Conservation (phyloP, 805 yeast genomes). For the Teunomyces funiuensis region DNA sequence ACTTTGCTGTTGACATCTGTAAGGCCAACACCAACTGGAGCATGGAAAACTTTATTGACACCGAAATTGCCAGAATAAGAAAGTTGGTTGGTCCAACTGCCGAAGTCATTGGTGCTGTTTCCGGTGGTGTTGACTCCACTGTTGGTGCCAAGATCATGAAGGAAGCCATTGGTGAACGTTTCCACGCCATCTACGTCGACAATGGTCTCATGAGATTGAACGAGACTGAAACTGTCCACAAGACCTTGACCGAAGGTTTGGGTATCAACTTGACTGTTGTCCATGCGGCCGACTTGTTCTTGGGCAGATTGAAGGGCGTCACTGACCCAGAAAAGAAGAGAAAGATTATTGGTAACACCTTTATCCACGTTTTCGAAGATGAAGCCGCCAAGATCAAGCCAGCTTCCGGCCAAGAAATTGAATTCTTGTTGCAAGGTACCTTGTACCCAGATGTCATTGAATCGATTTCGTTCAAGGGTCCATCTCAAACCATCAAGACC, state of each 20-base stretch:
- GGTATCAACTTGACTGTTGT: slow-evolving; percentile 94
- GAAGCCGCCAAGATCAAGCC: slow-evolving; percentile 93
- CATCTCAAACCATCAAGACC: slow-evolving; percentile 98
- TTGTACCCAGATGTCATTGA: slow-evolving; percentile 98
- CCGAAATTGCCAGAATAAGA: slow-evolving; percentile 92
- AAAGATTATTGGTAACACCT: slow-evolving; percentile 97
- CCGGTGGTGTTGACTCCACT: slow-evolving; percentile 99
- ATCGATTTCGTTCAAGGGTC: slow-evolving; percentile 98
- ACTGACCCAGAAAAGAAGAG: slow-evolving; percentile 99
- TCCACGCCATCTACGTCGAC: slow-evolving; percentile 97
- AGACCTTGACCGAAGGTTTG: slow-evolving; percentile 86
- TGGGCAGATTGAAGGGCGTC: slow-evolving; percentile 83
- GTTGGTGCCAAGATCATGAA: slow-evolving; percentile 98
- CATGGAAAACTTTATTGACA: slow-evolving; percentile 95
- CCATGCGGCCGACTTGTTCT: slow-evolving; percentile 90
- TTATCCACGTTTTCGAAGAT: slow-evolving; percentile 94
- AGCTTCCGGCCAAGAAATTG: slow-evolving; percentile 83
- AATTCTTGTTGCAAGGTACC: slow-evolving; percentile 94
- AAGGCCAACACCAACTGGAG: slow-evolving; percentile 89
- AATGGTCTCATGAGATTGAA: slow-evolving; percentile 96
- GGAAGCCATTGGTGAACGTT: slow-evolving; percentile 97
- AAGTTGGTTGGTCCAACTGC: slow-evolving; percentile 94
- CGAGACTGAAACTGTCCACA: slow-evolving; percentile 86
- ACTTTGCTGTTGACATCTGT: slow-evolving; percentile 93
- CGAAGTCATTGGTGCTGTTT: slow-evolving; percentile 98